Conservation (phyloP, 371 early-diverging fungal genomes). For the Mortierella sp. region DNA sequence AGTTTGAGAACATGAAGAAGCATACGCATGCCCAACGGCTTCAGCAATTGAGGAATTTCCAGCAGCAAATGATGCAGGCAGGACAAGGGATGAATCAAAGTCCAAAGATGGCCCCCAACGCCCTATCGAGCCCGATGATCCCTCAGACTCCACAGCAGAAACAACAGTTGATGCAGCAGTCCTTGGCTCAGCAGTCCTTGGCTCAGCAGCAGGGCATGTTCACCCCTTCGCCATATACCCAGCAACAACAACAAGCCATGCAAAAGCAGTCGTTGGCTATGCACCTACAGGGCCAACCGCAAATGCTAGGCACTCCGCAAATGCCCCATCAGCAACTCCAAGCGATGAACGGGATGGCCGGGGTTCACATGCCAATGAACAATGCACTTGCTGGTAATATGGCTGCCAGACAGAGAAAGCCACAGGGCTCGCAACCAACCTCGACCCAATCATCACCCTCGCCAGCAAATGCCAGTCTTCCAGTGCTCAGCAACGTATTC, state of each 20-base stretch:
- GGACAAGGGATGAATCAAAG: slow-evolving; percentile 47
- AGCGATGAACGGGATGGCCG: slow-evolving; percentile 27
- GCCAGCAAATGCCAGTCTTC: slow-evolving; percentile 38
- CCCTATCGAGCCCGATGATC: slow-evolving; percentile 35
- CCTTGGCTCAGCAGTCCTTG: slow-evolving; percentile 32
- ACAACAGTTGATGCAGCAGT: no score
- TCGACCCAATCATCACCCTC: slow-evolving; percentile 47
- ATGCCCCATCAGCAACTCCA: slow-evolving; percentile 44
- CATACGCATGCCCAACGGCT: slow-evolving; percentile 24
- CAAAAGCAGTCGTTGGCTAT: slow-evolving; percentile 40
- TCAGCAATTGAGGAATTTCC: slow-evolving; percentile 29
- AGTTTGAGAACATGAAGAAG: slow-evolving; percentile 49
- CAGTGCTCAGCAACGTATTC: slow-evolving; percentile 32
- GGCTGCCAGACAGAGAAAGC: slow-evolving; percentile 27
- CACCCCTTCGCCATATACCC: slow-evolving; percentile 31
- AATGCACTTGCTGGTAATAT: slow-evolving; percentile 24
- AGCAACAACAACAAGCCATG: slow-evolving; percentile 35
- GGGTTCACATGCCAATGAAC: slow-evolving; percentile 18
- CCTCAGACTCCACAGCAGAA: slow-evolving; percentile 36
- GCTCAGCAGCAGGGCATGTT: slow-evolving; percentile 47
- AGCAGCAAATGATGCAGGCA: slow-evolving; percentile 37
- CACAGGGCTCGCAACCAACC: slow-evolving; percentile 41
- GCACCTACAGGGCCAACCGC: slow-evolving; percentile 51
- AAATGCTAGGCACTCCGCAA: slow-evolving; percentile 46
- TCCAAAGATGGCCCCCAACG: slow-evolving; percentile 24